Evolutionary conservation across 805 yeast species (phyloP), one percentile per base, ranked within the genome.

Genomic region (Zygotorulaspora florentina): DNA sequence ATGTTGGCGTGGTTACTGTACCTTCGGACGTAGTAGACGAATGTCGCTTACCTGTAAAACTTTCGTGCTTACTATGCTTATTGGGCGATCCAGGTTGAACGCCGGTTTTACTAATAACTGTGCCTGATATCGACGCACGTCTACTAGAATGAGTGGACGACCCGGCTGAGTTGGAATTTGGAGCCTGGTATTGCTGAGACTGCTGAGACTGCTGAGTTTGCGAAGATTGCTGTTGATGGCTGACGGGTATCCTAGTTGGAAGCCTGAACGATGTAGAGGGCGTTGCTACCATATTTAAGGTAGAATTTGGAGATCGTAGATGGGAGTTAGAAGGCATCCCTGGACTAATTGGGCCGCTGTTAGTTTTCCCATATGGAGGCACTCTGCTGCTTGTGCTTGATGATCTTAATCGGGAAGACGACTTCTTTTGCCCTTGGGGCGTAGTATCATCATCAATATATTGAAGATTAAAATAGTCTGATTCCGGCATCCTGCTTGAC

Each of bases 141-240:
- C 59, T 44, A 33, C 57, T 53, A 6, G 56, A 46, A n/a, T 51
- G 49, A 8, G 52, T 53, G 8, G 57, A 53, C 12, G 54, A 47
- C 28, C 52, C 35, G 8, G 50, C 47, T 8, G 56, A 45, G 4
- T 51, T 37, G 6, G 47, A 45, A 27, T 35, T 39, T 15, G 28
- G 46, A 17, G 42, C 12, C 17, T 43, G 48, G 10, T 44, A 48
- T 15, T 31, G 46, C 11, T 33, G 35, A 2, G 33, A 31, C 27
- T 45, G 43, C 35, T 35, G 50, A n/a, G n/a, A n/a, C n/a, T 43
- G 48, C 11, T 44, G 51, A 20, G 18, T 35, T 15, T 31, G 46
- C 11, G 40, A 40, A 2, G 33, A 31, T 31, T 45, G 43, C 35
- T 35, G 50, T 8, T 30, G 30, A 37, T 36, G 41, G 15, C 42